Evolutionary conservation across 306 rosid species (phyloP).

Genomic region (Prunus mume): DNA sequence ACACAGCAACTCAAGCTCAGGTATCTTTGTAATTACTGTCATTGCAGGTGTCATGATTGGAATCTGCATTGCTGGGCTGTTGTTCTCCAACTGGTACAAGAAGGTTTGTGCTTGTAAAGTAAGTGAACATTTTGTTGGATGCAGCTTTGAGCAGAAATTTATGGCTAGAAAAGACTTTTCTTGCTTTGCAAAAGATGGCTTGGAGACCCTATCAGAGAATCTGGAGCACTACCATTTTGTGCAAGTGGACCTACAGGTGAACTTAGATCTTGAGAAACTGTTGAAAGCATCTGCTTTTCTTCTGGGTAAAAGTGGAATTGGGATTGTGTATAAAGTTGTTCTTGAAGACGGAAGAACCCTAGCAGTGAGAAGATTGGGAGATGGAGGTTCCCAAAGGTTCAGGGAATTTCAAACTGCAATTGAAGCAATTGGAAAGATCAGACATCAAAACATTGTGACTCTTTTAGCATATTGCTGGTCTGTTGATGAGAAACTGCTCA

Average conservation of each 20-base stretch:
- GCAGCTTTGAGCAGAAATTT: conserved; percentile 40
- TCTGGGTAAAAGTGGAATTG: conserved; percentile 80
- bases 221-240: conserved; percentile 80
- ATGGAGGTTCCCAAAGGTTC: conserved; percentile 89
- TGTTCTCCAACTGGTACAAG: conserved; percentile 77
- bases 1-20: conserved; percentile 57
- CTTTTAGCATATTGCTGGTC: conserved; percentile 93
- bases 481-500: conserved; percentile 92
- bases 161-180: conserved; percentile 55
- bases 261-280: conserved; percentile 88
- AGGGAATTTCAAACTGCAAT: conserved; percentile 92
- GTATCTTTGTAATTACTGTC: conserved; percentile 51
- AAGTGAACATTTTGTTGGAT: conserved; percentile 25
- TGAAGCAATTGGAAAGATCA: conserved; percentile 86
- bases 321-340: conserved; percentile 91
- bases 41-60: conserved; percentile 72
- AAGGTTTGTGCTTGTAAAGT: conserved; percentile 54
- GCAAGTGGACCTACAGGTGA: conserved; percentile 58
- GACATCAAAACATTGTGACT: conserved; percentile 76
- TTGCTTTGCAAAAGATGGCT: conserved; percentile 69
- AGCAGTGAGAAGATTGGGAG: conserved; percentile 89
- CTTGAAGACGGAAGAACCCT: conserved; percentile 80
- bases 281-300: conserved; percentile 97
- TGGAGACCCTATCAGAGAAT: conserved; percentile 61
- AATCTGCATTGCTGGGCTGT: conserved; percentile 69